These are phyloP conservation scores for Vigna hirtella DNA, from an alignment of 306 rosid species.

Conservation along the genomic window DNA sequence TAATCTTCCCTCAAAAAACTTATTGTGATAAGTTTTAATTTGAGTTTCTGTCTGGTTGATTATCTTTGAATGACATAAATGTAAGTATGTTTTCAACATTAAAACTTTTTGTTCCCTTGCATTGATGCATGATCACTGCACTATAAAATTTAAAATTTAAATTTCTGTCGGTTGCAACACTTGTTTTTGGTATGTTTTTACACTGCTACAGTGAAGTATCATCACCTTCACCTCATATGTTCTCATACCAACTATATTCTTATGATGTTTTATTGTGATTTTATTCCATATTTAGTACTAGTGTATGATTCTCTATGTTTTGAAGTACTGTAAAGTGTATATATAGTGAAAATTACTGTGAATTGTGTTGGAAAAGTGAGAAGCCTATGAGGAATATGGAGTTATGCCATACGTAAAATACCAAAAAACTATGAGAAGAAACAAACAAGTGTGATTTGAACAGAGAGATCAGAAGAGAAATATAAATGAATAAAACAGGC, in stretches of 20 bases:
- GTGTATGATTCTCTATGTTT: not conserved
- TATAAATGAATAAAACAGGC: slow-evolving; percentile 7
- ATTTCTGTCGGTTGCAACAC: not conserved
- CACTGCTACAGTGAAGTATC: too few species aligned
- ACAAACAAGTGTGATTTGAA: not conserved
- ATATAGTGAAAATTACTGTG: not conserved
- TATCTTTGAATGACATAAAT: too few species aligned
- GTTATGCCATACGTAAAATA: slow-evolving; percentile 4
- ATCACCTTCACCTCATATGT: not conserved
- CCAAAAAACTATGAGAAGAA: not conserved
- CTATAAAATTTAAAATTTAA: too few species aligned
- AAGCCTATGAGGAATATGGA: not conserved
- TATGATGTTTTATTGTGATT: not conserved
- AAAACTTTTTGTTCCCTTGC: too few species aligned
- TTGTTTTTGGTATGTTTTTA: too few species aligned
- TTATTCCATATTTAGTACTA: not conserved
- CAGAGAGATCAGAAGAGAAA: not conserved
- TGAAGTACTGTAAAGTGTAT: not conserved
- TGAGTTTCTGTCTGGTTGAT: too few species aligned
- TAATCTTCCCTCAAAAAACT: too few species aligned
- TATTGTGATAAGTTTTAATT: too few species aligned
- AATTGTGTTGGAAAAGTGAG: not conserved
- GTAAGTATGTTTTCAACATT: too few species aligned
- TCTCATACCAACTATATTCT: not conserved
- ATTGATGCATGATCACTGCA: too few species aligned